Evolutionary conservation across 1,284 basidiomycete genomes (phyloP), one percentile per base, ranked within the genome.

Genomic region (Puccinia novopanici): DNA sequence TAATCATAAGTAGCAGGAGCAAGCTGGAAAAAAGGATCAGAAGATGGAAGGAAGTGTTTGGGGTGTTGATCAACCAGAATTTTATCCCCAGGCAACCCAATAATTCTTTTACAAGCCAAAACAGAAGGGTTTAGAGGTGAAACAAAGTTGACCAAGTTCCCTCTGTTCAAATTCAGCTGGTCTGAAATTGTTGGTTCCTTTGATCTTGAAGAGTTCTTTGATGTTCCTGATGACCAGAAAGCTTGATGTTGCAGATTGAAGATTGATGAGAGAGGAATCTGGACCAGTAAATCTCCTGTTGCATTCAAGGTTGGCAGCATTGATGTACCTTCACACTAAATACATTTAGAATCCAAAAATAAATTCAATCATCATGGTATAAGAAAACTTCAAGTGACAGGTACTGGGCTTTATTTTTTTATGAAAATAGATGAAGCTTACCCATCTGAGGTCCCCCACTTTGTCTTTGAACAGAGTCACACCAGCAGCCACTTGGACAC

Each of bases 361-460:
- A 34, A 34, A 34, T 34, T 34, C 4, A 34, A 34, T 34, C 34
- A 34, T 34, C 34, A 34, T 34, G 34, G 34, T 34, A 34, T 4
- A 34, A 34, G 34, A 34, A 34, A 4, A 34, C 34, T 34, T 4
- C 4, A 4, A 34, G 2, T 34, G 4, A 34, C 34, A 34, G 4
- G 34, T 34, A 2, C 34, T 52, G 10, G 30, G 37, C 13, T 65
- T 27, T 48, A 3, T 34, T 45, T 65, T 75, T 30, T 30, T 27
- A 30, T 55, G 27, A 73, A 73, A 15, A 19, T 30, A 17, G 10
- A 19, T 54, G 22, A 59, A 61, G 73, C 78, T 63, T n/a, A 73
- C 78, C 78, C 78, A 80, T 73, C 78, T 61, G 22, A 80, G 59
- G 55, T 80, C 78, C 12, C 55, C 68, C 12, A 80, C 78, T 72